Conservation (phyloP, 768 basidiomycete species). For the Calocybe indica region DNA sequence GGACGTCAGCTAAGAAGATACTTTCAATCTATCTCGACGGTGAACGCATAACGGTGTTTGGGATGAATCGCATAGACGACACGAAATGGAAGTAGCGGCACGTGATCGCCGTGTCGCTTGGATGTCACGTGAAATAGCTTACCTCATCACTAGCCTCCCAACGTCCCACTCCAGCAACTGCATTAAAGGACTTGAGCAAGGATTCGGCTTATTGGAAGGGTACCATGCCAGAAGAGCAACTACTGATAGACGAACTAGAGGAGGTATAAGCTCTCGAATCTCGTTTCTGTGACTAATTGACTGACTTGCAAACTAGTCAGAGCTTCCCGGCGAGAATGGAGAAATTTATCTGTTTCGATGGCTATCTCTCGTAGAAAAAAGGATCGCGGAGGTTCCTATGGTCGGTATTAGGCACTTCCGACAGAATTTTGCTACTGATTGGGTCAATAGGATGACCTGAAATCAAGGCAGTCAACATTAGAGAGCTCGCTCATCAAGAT, state of each 20-base stretch:
- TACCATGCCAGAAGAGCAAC: conserved; percentile 6
- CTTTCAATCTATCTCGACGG: too few species aligned
- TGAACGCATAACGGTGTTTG: too few species aligned
- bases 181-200: too few species aligned
- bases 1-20: too few species aligned
- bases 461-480: conserved; percentile 52
- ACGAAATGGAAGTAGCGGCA: too few species aligned
- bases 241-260: conserved; percentile 20
- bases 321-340: conserved; percentile 66
- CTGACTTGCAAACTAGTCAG: conserved; percentile 39
- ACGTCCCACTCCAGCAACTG: too few species aligned
- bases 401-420: conserved; percentile 26
- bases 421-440: conserved; percentile 4
- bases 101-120: too few species aligned
- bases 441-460: conserved; percentile 53
- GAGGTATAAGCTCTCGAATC: conserved; percentile 14
- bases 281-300: conserved; percentile 4
- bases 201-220: too few species aligned
- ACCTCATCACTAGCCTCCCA: too few species aligned
- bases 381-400: conserved; percentile 38
- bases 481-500: conserved; percentile 65
- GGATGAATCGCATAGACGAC: too few species aligned
- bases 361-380: conserved; percentile 63
- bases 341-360: conserved; percentile 85
- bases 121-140: too few species aligned